Base-by-base conservation (phyloP, 805 yeast genomes). In the Nakazawaea molendinolei region DNA sequence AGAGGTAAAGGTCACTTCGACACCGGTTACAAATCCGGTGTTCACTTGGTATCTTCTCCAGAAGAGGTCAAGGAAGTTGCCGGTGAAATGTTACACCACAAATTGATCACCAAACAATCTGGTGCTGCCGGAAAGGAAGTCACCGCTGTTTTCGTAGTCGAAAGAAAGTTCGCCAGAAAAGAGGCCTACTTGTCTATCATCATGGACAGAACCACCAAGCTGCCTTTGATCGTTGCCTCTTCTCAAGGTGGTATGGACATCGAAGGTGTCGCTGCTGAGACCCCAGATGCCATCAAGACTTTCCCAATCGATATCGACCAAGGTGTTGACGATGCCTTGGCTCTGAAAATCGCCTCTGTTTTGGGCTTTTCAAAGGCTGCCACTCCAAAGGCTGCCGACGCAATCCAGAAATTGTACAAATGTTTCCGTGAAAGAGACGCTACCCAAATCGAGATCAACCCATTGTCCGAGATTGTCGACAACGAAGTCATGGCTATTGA, bases 231-330 rank as follows among this genome's bases (percentile, higher is more conserved):
- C 56, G 95, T 92, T 46, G 96, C 96, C 34, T 87, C 97, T 23
- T 71, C 94, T 45, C 92, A 92, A 69, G 99, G 99, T 70, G 99
- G 99, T 71, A 89, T 92, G 95, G 96, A 92, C 69, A 92, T 92
- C 56, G 99, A 92, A 73, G 95, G 95, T 61, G 97, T 92, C 50
- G 99, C 98, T 43, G 80, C 79, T 49, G 77, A 73, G 51, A 80
- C 76, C 62, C 99, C 99, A 37, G 76, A 75, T 40, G 95, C 95
- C 49, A 92, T 92, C 69, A 81, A 86, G 67, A 79, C 90, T 47
- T 86, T 79, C 74, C 71, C 82, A 47, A 77, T 92, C 42, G 79
- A 82, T 50, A 71, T 86, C 51, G 72, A 79, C 41, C 64, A 65
- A 38, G 97, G 96, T 56, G 83, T 92, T 56, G 77, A 90, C 48